These are phyloP conservation scores for Papiliotrema terrestris DNA, from an alignment of 1,284 basidiomycete species.

Conservation along the genomic window DNA sequence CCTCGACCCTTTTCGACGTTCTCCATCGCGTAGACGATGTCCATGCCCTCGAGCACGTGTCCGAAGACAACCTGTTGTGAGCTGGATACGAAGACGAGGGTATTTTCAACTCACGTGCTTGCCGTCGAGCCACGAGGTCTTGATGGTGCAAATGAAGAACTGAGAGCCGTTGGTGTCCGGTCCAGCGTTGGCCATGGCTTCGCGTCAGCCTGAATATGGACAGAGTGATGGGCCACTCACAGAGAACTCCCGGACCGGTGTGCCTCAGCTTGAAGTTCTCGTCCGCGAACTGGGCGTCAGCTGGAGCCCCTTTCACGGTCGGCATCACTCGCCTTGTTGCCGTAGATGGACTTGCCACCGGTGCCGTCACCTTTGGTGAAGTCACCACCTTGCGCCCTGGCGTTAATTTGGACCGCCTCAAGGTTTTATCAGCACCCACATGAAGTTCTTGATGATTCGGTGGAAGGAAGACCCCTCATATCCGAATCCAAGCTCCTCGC, in stretches of 20 bases:
- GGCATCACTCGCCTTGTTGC: slow-evolving; percentile 43
- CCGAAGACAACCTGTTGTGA: slow-evolving; percentile 77
- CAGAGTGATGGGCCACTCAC: no score
- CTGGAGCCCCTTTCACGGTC: neutral
- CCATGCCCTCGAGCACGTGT: slow-evolving; percentile 83
- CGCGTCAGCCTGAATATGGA: no score
- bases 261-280: slow-evolving; percentile 90
- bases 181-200: slow-evolving; percentile 82
- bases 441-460: slow-evolving; percentile 68
- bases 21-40: slow-evolving; percentile 73
- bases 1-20: slow-evolving; percentile 59
- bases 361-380: slow-evolving; percentile 64
- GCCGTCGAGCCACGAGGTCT: slow-evolving; percentile 61
- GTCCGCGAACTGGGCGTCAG: slow-evolving; percentile 54
- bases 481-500: slow-evolving; percentile 65
- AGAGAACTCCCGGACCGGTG: slow-evolving; percentile 75
- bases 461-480: slow-evolving; percentile 70
- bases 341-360: slow-evolving; percentile 61
- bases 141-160: slow-evolving; percentile 70
- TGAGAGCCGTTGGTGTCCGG: slow-evolving; percentile 50
- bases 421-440: slow-evolving; percentile 47
- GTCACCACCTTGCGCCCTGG: slow-evolving; percentile 65
- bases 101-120: slow-evolving; percentile 39
- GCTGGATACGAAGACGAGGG: neutral
- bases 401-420: neutral